Evolutionary conservation across 805 yeast genomes (phyloP).

Genomic region (Ogataea degrootiae): DNA sequence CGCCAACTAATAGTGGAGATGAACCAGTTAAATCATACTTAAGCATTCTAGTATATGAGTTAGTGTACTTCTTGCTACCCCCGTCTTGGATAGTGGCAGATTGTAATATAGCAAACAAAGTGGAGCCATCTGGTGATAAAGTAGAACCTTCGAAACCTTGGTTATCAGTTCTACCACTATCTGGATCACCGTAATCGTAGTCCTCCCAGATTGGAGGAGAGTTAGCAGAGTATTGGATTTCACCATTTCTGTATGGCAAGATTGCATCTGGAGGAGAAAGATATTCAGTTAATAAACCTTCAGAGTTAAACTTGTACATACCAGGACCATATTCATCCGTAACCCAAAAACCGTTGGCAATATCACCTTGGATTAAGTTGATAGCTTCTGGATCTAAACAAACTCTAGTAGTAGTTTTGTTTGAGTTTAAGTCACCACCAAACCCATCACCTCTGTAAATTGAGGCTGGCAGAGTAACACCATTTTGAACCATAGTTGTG

Average conservation of each 20-base stretch:
- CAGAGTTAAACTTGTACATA: slow-evolving; percentile 22
- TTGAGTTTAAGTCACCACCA: slow-evolving; percentile 19
- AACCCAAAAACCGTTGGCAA: slow-evolving; percentile 30
- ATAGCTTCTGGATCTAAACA: slow-evolving; percentile 29
- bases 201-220: slow-evolving; percentile 24
- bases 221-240: slow-evolving; percentile 22
- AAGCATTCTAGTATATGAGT: slow-evolving; percentile 21
- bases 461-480: slow-evolving; percentile 25
- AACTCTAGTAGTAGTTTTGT: slow-evolving; percentile 21
- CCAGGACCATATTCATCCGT: slow-evolving; percentile 33
- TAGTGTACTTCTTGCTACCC: slow-evolving; percentile 22
- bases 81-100: slow-evolving; percentile 31
- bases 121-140: slow-evolving; percentile 28
- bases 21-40: slow-evolving; percentile 24
- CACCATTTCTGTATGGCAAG: slow-evolving; percentile 24
- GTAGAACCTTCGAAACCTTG: slow-evolving; percentile 31
- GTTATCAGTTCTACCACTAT: slow-evolving; percentile 27
- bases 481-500: slow-evolving; percentile 21
- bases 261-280: slow-evolving; percentile 27
- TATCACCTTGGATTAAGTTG: slow-evolving; percentile 25
- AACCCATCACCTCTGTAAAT: slow-evolving; percentile 28
- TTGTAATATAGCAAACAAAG: slow-evolving; percentile 24
- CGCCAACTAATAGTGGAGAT: slow-evolving; percentile 20
- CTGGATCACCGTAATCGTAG: slow-evolving; percentile 21
- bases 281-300: slow-evolving; percentile 24